Evolutionary conservation across 1,139 yeast genomes (phyloP).

Genomic region (Magnusiomyces tetraspermus): DNA sequence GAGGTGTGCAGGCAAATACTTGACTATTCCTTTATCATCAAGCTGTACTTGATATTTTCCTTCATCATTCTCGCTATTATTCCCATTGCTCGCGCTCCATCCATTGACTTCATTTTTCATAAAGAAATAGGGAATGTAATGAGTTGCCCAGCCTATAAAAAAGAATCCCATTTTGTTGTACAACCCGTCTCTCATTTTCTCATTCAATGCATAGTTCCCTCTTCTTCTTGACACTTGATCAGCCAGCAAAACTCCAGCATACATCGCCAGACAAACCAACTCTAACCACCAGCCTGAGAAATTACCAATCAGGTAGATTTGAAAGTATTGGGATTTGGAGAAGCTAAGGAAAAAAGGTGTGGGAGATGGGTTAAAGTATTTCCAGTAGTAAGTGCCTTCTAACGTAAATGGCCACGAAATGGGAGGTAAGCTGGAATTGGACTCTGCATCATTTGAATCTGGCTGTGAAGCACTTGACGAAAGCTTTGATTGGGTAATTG

Average conservation of each 20-base stretch:
- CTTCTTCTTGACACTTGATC: constrained; percentile 77
- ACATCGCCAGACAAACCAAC: constrained; percentile 56
- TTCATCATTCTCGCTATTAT: too few relatives aligned
- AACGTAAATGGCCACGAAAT: constrained; percentile 84
- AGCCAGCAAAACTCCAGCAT: constrained; percentile 52
- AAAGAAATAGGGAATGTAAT: constrained; percentile 81
- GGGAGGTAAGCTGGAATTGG: constrained; percentile 95
- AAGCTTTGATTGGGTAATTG: constrained; percentile 73
- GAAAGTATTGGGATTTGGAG: constrained; percentile 41
- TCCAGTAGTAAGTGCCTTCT: constrained; percentile 96
- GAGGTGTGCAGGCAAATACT: constrained; percentile 91
- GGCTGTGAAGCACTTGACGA: constrained; percentile 85
- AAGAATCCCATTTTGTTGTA: constrained; percentile 79
- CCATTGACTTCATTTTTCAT: constrained; percentile 89
- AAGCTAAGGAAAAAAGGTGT: too few relatives aligned
- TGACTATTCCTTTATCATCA: too few relatives aligned
- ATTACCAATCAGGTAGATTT: constrained; percentile 86
- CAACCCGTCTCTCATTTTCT: constrained; percentile 57
- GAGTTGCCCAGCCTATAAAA: constrained; percentile 78
- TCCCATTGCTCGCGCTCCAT: too few relatives aligned
- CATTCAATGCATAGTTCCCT: constrained; percentile 47
- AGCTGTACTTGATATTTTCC: too few relatives aligned
- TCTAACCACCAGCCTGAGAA: constrained; percentile 89
- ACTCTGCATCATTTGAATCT: constrained; percentile 74
- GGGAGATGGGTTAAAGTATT: constrained; percentile 52